These are phyloP conservation scores for Anaeramoeba flamelloides DNA, from an alignment of 78 protist species.

Conservation along the genomic window DNA sequence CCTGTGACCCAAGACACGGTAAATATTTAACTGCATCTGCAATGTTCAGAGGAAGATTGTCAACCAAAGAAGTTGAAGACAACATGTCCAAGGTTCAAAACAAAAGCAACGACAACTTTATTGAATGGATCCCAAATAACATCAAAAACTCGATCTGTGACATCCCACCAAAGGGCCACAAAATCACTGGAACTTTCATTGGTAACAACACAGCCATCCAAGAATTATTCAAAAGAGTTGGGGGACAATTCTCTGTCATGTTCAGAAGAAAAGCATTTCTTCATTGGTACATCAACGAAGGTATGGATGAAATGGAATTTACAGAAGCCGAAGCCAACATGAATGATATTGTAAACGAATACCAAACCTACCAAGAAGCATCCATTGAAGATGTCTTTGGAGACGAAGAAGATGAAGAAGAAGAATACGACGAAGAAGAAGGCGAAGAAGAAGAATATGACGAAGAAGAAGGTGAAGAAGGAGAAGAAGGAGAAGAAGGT, in stretches of 20 bases:
- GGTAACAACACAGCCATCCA: constrained; percentile 94
- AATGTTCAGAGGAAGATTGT: constrained; percentile 84
- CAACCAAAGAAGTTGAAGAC: constrained; percentile 92
- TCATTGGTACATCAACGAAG: constrained; percentile 1
- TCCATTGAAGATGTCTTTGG: too few relatives aligned
- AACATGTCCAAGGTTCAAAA: constrained; percentile 80
- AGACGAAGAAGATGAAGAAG: too few relatives aligned
- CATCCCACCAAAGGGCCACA: constrained; percentile 84
- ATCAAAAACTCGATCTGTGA: constrained; percentile 71
- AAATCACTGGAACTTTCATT: constrained; percentile 86
- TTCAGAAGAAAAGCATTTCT: constrained; percentile 91
- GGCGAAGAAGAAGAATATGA: too few relatives aligned
- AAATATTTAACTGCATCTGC: constrained; percentile 87
- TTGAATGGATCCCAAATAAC: constrained; percentile 98
- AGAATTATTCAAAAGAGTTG: constrained; percentile 89
- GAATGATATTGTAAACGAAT: too few relatives aligned
- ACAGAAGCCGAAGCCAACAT: too few relatives aligned
- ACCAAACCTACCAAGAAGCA: too few relatives aligned
- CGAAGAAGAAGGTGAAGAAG: too few relatives aligned
- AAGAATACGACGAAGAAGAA: too few relatives aligned
- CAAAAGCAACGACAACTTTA: constrained; percentile 84
- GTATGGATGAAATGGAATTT: not conserved
- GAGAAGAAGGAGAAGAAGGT: too few relatives aligned
- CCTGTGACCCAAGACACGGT: constrained; percentile 93
- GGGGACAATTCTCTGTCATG: constrained; percentile 89